These are phyloP conservation scores for Coemansia nantahalensis DNA, from an alignment of 192 early-diverging fungal genomes.

Conservation along the genomic window DNA sequence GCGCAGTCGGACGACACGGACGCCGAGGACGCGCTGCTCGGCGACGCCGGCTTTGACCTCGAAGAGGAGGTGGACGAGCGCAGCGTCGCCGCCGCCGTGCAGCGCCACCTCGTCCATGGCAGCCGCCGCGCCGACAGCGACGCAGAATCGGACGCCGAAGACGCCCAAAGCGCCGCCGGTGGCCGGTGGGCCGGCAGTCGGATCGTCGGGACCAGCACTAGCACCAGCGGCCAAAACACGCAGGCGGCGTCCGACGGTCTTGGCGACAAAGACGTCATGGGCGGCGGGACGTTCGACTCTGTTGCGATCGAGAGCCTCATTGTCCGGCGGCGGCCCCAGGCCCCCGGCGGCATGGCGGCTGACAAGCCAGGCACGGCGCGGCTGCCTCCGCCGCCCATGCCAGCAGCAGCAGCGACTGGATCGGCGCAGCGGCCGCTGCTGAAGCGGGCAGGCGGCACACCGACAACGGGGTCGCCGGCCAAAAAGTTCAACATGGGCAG, in stretches of 20 bases:
- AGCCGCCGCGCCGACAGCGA: slow-evolving; percentile 24
- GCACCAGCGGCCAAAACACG: background rate
- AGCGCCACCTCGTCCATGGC: slow-evolving; percentile 17
- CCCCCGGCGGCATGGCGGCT: background rate
- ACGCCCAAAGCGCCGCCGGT: background rate
- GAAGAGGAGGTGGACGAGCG: slow-evolving; percentile 37
- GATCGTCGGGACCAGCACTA: no score
- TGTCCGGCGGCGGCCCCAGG: slow-evolving; percentile 26
- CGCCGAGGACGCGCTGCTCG: slow-evolving; percentile 11
- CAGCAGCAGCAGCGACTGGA: no score
- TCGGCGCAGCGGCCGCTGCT: slow-evolving; percentile 6
- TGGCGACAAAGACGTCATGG: slow-evolving; percentile 1
- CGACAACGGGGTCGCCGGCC: slow-evolving; percentile 5
- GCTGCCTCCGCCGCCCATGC: slow-evolving; percentile 1
- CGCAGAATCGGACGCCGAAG: slow-evolving; percentile 13
- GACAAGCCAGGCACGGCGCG: slow-evolving; percentile 1
- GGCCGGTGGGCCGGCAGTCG: background rate
- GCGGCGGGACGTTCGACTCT: slow-evolving; percentile 18
- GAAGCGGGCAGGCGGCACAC: slow-evolving; percentile 21
- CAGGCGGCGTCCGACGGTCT: background rate
- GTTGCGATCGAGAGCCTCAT: slow-evolving; percentile 45
- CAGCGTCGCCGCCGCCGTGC: slow-evolving; percentile 13
- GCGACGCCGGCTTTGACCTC: slow-evolving; percentile 18
- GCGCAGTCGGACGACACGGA: slow-evolving; percentile 9
- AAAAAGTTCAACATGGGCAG: slow-evolving; percentile 5